These are phyloP conservation scores for Tuber magnatum DNA, from an alignment of 495 filamentous ascomycete species.

Conservation along the genomic window DNA sequence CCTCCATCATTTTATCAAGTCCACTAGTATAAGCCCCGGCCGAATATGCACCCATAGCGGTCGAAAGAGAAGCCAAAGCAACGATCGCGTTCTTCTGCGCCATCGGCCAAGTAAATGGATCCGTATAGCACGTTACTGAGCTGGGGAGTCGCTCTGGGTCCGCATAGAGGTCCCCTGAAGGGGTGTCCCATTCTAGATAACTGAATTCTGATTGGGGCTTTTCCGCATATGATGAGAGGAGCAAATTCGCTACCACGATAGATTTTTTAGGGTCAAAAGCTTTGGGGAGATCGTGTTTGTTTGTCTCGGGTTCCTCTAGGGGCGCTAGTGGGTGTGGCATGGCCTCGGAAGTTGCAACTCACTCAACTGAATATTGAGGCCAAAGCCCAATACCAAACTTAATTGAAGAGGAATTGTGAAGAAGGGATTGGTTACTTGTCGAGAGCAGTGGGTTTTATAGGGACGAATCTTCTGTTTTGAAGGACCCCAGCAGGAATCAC, in stretches of 20 bases:
- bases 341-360: background rate
- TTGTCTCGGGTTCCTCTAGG: background rate
- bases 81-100: constrained; percentile 64
- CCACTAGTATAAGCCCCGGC: constrained; percentile 74
- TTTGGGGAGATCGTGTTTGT: background rate
- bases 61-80: constrained; percentile 67
- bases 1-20: constrained; percentile 52
- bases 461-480: background rate
- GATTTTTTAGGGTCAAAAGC: background rate
- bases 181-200: constrained; percentile 37
- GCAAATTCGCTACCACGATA: background rate
- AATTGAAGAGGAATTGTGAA: background rate
- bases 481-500: background rate
- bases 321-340: background rate
- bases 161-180: constrained; percentile 15
- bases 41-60: constrained; percentile 69
- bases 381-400: background rate
- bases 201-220: constrained; percentile 3
- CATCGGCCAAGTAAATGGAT: constrained; percentile 67
- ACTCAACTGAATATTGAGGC: background rate
- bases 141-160: constrained; percentile 28
- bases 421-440: background rate
- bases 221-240: background rate
- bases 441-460: background rate
- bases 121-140: constrained; percentile 20